A percentile compares a stretch with the other conserved stretches of the same genome.
phyloP scores from a whole-genome alignment of 345 rosid species.

The Triadica sebifera region DNA sequence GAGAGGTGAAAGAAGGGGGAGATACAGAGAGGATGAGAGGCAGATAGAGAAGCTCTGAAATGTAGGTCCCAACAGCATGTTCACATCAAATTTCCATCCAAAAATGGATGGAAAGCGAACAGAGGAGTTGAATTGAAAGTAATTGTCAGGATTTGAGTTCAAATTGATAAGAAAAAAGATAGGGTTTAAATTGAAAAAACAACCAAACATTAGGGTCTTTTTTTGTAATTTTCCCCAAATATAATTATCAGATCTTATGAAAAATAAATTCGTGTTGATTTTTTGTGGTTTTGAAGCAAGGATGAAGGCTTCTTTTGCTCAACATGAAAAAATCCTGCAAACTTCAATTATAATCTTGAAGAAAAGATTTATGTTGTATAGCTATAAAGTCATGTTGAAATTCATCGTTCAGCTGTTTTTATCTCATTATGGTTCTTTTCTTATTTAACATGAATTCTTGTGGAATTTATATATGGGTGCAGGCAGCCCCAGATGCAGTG shows the following conservation, averaged over 20 bases:
- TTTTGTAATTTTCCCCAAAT: background rate
- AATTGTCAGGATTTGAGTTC: too few relatives aligned
- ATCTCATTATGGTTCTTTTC: background rate
- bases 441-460: background rate
- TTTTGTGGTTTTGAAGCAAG: background rate
- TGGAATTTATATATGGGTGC: constrained; percentile 12
- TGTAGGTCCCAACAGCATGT: too few relatives aligned
- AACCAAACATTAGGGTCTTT: background rate
- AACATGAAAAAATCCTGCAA: background rate
- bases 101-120: too few relatives aligned
- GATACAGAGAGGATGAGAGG: too few relatives aligned
- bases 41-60: too few relatives aligned
- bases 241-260: background rate
- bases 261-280: background rate
- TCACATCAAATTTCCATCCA: too few relatives aligned
- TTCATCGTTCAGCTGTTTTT: background rate
- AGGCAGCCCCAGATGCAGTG: constrained; percentile 95
- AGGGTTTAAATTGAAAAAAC: too few relatives aligned
- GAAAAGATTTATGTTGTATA: background rate
- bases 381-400: background rate
- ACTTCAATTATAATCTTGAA: background rate
- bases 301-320: background rate
- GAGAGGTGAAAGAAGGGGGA: too few relatives aligned
- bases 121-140: too few relatives aligned
- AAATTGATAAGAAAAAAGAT: too few relatives aligned